Evolutionary conservation across 768 basidiomycete genomes (phyloP), one percentile per base, ranked within the genome.

Genomic region (Vararia minispora): DNA sequence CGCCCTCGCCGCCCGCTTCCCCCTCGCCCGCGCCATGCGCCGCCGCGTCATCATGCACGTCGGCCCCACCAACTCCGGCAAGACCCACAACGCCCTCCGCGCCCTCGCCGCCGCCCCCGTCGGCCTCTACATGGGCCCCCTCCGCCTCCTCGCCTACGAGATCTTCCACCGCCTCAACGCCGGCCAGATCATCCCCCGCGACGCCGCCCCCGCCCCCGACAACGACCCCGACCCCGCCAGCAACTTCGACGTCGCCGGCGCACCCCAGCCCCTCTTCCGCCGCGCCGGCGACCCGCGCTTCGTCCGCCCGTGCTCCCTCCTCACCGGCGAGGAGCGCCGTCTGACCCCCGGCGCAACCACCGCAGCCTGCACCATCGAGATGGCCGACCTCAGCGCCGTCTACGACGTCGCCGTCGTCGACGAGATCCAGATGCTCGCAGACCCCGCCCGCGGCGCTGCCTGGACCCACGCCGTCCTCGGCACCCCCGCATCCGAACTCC

Each of bases 61-160:
- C 28, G 95, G 94, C 0, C 95, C 95, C 0, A 98, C 95, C 17
- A 99, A 98, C 58, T 88, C 86, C 45, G 95, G 94, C 22, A 99
- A 99, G 63, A 99, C 94, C 0, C 79, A 98, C 53, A 79, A 84
- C 52, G 95, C 94, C 0, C 63, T 99, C 7, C 79, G 87, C 30
- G 88, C 91, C 0, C 71, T 99, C 2, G 85, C 89, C 0, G 74
- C 76, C 4, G 76, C 91, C 0, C 51, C 55, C 1, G 61, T 63
- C 0, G 95, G 92, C 5, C 68, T 83, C 3, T 98, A 97, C 49
- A 89, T 88, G 0, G 91, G 92, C 0, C 95, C 94, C 0, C 66
- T 98, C 5, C 74, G 94, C 14, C 69, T 99, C 27, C 78, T 99
- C 32, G 95, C 95, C 0, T 83, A 97, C 60, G 92, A 99, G 59